These are phyloP conservation scores for Chrysophaeum taylorii DNA, from an alignment of 352 stramenopile species.

Conservation along the genomic window DNA sequence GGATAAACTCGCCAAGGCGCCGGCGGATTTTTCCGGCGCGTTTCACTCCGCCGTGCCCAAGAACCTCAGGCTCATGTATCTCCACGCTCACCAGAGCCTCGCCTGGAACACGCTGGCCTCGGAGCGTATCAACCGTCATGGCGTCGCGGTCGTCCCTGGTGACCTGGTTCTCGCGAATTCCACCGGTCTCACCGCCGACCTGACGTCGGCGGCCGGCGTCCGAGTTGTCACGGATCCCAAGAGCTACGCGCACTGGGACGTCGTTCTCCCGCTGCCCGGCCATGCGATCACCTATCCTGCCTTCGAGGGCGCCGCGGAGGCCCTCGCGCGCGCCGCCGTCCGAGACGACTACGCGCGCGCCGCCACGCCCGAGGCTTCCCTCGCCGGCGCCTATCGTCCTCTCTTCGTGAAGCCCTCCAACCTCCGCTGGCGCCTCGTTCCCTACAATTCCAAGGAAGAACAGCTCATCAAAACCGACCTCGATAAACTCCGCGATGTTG, in stretches of 20 bases:
- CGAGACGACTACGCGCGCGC: background rate
- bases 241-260: conserved; percentile 76
- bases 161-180: conserved; percentile 70
- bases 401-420: background rate
- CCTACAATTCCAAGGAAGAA: background rate
- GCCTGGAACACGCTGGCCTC: conserved; percentile 86
- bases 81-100: conserved; percentile 81
- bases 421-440: background rate
- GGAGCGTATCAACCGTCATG: conserved; percentile 61
- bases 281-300: conserved; percentile 72
- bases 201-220: conserved; percentile 38
- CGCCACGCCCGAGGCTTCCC: background rate
- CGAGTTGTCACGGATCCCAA: conserved; percentile 73
- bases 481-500: background rate
- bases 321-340: background rate
- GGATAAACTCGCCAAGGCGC: conserved; percentile 29
- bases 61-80: conserved; percentile 24
- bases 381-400: background rate
- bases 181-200: conserved; percentile 33
- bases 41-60: conserved; percentile 51
- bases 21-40: conserved; percentile 39
- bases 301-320: background rate
- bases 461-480: background rate
- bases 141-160: conserved; percentile 57
- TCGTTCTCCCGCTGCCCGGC: conserved; percentile 88